Evolutionary conservation across 148 eudicot species (phyloP), one percentile per base, ranked within the genome.

Genomic region (Rheum nobile): DNA sequence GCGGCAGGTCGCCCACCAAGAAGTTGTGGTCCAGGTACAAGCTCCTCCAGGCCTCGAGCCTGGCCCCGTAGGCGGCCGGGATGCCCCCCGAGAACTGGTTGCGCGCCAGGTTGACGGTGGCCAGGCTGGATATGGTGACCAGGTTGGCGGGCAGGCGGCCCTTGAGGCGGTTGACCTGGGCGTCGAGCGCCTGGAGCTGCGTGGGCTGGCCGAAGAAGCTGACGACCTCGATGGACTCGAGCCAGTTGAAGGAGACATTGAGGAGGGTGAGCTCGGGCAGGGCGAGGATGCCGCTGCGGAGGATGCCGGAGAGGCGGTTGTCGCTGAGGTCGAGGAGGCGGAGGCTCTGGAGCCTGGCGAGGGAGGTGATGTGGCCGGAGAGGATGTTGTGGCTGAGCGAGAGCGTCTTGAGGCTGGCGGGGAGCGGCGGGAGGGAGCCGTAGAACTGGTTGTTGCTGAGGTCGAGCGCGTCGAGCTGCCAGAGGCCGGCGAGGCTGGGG

Each of bases 381-480:
- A 91, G 86, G 21, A 80, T 79, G 74, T 91, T 91, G 9, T 79
- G 79, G 78, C 80, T 75, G 32, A 91, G 42, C 0, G 74, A 38
- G 4, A 91, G 35, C 43, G 75, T 74, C 71, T 79, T 75, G 26
- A 91, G 71, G 32, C 74, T 86, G 4, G 48, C 52, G 1, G 97
- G 92, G 35, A 91, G 84, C 32, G 72, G 76, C 13, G 94, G 90
- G 13, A 89, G 72, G 22, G 73, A 79, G 8, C 94, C 97, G 10
- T 72, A 80, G 32, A 91, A 75, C 37, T 79, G 85, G 76, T 91
- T 91, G 16, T 46, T 71, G 48, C 89, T 85, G 28, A 89, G 80
- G 35, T 91, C 97, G 37, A 91, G 68, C 28, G 82, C 78, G 37
- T 72, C 77, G 4, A 91, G 88, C 43, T 88, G 89, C 97, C 94